These are phyloP conservation scores for Suillus decipiens DNA, from an alignment of 768 basidiomycete species.

Conservation along the genomic window DNA sequence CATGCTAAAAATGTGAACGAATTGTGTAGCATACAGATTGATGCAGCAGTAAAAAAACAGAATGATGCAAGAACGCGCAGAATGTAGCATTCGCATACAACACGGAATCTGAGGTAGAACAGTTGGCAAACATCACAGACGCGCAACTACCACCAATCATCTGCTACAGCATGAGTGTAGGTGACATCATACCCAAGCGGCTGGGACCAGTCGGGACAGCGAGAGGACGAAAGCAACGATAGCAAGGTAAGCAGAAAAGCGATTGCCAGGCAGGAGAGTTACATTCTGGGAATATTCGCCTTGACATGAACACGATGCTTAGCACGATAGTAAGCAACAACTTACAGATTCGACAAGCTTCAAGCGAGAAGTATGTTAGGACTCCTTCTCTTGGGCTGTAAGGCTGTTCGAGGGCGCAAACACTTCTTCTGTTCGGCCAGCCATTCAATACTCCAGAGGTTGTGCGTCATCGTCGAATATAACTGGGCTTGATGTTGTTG, in stretches of 20 bases:
- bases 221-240: background rate
- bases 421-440: background rate
- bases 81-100: background rate
- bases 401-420: background rate
- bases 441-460: conserved; percentile 36
- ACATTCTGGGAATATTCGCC: background rate
- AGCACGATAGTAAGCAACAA: background rate
- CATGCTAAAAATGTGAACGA: background rate
- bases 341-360: background rate
- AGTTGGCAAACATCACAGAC: background rate
- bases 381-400: background rate
- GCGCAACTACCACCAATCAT: no score
- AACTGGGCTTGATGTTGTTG: background rate
- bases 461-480: background rate
- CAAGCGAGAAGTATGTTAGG: background rate
- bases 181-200: background rate
- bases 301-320: background rate
- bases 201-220: background rate
- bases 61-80: background rate
- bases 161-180: background rate
- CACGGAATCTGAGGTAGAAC: background rate
- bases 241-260: background rate
- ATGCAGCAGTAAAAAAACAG: background rate
- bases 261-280: background rate
- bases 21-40: background rate